phyloP scores from a whole-genome alignment of 257 asterid species.

The Penstemon eatonii region DNA sequence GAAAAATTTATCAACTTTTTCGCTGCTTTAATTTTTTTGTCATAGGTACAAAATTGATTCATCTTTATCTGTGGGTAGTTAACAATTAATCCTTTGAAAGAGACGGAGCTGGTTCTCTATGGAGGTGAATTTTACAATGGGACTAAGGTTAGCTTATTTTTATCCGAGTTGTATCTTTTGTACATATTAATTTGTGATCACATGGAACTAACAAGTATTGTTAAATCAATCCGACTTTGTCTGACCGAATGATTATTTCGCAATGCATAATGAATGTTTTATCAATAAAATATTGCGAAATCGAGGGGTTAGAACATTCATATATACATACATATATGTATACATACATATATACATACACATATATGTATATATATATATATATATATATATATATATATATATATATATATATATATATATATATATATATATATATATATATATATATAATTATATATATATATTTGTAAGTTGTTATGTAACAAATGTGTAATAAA shows the following conservation, averaged over 20 bases:
- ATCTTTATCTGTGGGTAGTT: constrained; percentile 44
- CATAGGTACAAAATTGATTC: constrained; percentile 16
- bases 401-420: no score
- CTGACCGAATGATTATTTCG: constrained; percentile 1
- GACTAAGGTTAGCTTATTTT: constrained; percentile 60
- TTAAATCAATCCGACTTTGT: neutral
- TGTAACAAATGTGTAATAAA: constrained; percentile 5
- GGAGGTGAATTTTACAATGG: constrained; percentile 99
- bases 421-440: no score
- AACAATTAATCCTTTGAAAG: constrained; percentile 83
- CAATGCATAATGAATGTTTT: neutral
- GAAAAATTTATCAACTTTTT: neutral
- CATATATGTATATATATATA: no score
- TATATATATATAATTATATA: no score
- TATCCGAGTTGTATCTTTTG: constrained; percentile 1
- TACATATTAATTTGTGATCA: neutral
- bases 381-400: no score
- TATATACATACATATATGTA: no score
- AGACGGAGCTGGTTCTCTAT: constrained; percentile 77
- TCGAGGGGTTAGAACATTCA: neutral
- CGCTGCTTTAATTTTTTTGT: constrained; percentile 6
- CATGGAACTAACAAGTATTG: neutral
- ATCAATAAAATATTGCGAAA: neutral
- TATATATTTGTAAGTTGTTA: neutral
- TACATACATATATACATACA: no score